phyloP scores from a whole-genome alignment of 108 stramenopile genomes.

The Chaetoceros muelleri region DNA sequence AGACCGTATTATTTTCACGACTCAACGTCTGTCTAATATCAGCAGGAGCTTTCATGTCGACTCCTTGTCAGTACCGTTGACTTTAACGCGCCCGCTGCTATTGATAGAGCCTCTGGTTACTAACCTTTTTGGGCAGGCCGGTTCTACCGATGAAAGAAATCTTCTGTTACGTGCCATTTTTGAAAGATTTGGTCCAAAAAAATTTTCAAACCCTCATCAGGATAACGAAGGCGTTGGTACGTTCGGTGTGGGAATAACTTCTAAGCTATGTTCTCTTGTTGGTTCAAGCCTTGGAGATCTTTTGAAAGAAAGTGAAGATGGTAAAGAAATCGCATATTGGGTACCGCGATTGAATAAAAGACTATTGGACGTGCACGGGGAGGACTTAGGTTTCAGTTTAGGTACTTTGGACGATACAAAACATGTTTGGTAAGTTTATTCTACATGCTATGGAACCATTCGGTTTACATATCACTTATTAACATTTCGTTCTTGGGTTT shows the following conservation, averaged over 20 bases:
- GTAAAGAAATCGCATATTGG: too few species aligned
- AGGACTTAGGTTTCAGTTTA: too few species aligned
- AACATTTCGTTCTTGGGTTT: not conserved
- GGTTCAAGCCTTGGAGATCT: conserved; percentile 46
- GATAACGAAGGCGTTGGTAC: conserved; percentile 70
- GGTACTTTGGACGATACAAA: conserved; percentile 45
- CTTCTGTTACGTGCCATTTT: conserved; percentile 43
- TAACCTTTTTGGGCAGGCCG: conserved; percentile 65
- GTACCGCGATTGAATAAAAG: conserved; percentile 49
- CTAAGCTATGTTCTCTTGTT: conserved; percentile 26
- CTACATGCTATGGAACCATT: not conserved
- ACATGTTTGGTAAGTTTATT: conserved; percentile 44
- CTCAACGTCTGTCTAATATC: conserved; percentile 21
- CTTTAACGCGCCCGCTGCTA: conserved; percentile 50
- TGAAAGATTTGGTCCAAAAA: conserved; percentile 77
- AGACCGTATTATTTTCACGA: conserved; percentile 53
- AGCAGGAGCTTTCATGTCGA: conserved; percentile 39
- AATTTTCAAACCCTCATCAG: conserved; percentile 52
- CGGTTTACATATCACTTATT: not conserved
- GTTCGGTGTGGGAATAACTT: conserved; percentile 55
- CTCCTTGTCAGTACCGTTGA: conserved; percentile 36
- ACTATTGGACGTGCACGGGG: too few species aligned
- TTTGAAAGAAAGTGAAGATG: too few species aligned
- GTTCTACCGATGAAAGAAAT: conserved; percentile 14
- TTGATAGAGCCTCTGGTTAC: conserved; percentile 74